Base-by-base conservation (phyloP, 2,329 filamentous ascomycete species). In the Colletotrichum cordylinicola region DNA sequence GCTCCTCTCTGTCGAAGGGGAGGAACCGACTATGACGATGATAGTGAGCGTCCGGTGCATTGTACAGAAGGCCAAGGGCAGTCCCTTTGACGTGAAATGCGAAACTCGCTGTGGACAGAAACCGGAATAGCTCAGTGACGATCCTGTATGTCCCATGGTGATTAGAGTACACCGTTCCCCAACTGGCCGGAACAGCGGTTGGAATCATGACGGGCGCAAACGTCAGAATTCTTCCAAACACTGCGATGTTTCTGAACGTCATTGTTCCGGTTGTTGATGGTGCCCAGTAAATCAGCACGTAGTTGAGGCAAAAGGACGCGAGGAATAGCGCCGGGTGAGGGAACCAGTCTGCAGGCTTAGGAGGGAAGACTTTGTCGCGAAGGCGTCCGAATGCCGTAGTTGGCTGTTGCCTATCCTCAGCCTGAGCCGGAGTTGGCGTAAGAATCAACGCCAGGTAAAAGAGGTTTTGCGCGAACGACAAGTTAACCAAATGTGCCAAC, bases 401-500 rank as follows among this genome's bases (percentile, higher is more conserved):
- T 76, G 81, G 78, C 79, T 83, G 60, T 75, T 80, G 77, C 72
- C 80, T 55, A 74, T 79, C 73, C 9, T 77, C 78, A 24, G 80
- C 74, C 13, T 83, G 81, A 13, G 90, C 76, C 2, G 90, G 88
- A 7, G 88, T 81, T 1, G 91, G 90, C 1, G 89, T 91, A 31
- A 92, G 86, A 12, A 92, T 83, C 33, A 93, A 83, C 9, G 90
- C 88, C 12, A 93, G 80, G 79, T 90, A 92, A 84, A 94, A 94
- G 35, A 94, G 82, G 78, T 91, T 93, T 82, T 92, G 89, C 4
- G 91, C 90, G 78, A 90, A 93, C 0, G 90, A 91, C 13, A 94
- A 83, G 71, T 88, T 91, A 69, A 92, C 88, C 7, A 91, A 84
- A 69, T 93, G 91, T 18, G 89, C 88, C n/a, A 94, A 82, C 16